A percentile compares a stretch with the other conserved stretches of the same genome.
Evolutionary conservation across 768 basidiomycete species (phyloP).

Genomic region (Lactarius akahatsu): DNA sequence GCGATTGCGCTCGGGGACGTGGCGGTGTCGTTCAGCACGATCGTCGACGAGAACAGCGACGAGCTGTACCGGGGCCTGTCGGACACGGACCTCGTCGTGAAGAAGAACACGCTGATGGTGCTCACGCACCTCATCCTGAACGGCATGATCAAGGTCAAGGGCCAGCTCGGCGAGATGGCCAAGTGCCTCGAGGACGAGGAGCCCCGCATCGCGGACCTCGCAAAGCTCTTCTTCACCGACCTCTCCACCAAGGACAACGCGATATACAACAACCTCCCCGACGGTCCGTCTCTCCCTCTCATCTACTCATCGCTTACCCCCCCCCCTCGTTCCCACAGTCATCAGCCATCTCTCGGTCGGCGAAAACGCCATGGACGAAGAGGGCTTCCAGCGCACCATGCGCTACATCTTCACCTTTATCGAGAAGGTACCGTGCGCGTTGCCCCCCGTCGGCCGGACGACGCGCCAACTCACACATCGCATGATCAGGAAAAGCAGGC

Average conservation of each 20-base stretch:
- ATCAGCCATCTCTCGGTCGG: constrained; percentile 94
- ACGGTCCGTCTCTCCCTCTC: constrained; percentile 69
- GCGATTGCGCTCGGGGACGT: constrained; percentile 98
- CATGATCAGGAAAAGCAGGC: constrained; percentile 88
- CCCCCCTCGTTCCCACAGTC: constrained; percentile 57
- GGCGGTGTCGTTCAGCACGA: constrained; percentile 95
- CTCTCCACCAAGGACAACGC: constrained; percentile 97
- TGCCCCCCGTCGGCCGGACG: no score
- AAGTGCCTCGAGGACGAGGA: constrained; percentile 96
- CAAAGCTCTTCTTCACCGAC: constrained; percentile 97
- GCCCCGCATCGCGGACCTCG: constrained; percentile 82
- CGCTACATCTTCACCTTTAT: constrained; percentile 95
- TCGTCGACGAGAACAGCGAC: constrained; percentile 96
- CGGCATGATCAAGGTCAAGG: constrained; percentile 99
- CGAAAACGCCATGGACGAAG: constrained; percentile 88
- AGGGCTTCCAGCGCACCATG: constrained; percentile 89
- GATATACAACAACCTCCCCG: constrained; percentile 97
- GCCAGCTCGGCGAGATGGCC: constrained; percentile 99
- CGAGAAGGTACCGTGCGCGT: constrained; percentile 69
- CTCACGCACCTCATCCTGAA: constrained; percentile 95
- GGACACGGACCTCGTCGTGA: constrained; percentile 83
- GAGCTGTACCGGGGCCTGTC: constrained; percentile 93
- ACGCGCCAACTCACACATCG: neutral
- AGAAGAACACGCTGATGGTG: constrained; percentile 99
- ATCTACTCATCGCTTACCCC: neutral